Base-by-base conservation (phyloP, 352 stramenopile species). In the Sclerospora graminicola region DNA sequence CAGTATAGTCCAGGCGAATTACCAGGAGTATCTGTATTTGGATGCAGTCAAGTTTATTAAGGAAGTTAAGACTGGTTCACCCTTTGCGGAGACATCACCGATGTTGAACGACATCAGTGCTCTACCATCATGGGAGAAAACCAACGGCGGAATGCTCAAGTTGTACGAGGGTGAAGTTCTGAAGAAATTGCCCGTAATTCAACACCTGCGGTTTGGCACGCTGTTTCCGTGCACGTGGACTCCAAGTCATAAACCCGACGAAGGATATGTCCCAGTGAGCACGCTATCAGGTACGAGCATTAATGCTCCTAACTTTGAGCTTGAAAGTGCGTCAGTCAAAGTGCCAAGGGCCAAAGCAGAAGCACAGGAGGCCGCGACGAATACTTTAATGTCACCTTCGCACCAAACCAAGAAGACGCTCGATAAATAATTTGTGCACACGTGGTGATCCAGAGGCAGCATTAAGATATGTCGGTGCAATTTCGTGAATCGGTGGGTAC, bases 161-260 rank as follows among this genome's bases (percentile, higher is more conserved):
- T 49, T 93, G 36, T 96, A 94, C 56, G 80, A 92, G 42, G 93
- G 94, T 40, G 96, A 99, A 73, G 96, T 99, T 34, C 69, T 99
- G 24, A 93, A 96, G 53, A 99, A 99, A 57, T 70, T 98, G 34
- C 92, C 93, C 13, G 96, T 99, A 13, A 97, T 99, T 37, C 96
- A 99, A 71, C 96, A 99, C 60, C 82, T 99, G 50, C 71, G 97
- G 24, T 99, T 99, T 63, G 95, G 95, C 27, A 86, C 83, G 31
- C 63, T 97, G 15, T 92, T 98, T 15, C 79, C 75, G 20, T 90
- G 76, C 59, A 86, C 76, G 40, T 90, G 76, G 81, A 70, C 51
- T 24, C 74, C 78, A 13, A 86, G 61, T 23, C 73, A 88, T 33
- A 48, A 58, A 21, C 48, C 50, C 1, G 48, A 65, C 5, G 70